Percentiles rank a stretch among this genome's conserved stretches.
These are phyloP conservation scores for Candida insectorum DNA, from an alignment of 805 yeast species.

Conservation along the genomic window DNA sequence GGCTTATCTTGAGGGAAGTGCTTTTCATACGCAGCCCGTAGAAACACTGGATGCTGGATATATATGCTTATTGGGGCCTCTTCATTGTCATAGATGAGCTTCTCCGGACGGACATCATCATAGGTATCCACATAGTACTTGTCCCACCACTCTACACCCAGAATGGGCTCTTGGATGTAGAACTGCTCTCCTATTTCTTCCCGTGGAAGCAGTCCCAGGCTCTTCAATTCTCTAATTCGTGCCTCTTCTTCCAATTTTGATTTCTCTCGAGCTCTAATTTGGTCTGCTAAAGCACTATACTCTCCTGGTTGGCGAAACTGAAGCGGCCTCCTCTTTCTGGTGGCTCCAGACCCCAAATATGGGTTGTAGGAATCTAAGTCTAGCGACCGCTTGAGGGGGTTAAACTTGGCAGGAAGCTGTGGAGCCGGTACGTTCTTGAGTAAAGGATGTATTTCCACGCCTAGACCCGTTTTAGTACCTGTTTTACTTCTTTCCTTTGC, in stretches of 20 bases:
- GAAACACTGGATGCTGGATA: constrained; percentile 78
- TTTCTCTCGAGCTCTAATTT: constrained; percentile 50
- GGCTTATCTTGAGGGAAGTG: constrained; percentile 40
- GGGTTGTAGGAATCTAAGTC: constrained; percentile 35
- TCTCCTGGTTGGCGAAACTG: constrained; percentile 63
- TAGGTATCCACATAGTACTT: constrained; percentile 45
- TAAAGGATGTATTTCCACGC: constrained; percentile 37
- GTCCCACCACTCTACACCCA: constrained; percentile 91
- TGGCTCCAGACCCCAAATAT: constrained; percentile 18
- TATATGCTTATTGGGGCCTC: constrained; percentile 58
- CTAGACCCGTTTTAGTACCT: constrained; percentile 23
- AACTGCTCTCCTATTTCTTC: constrained; percentile 52
- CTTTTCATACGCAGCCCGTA: constrained; percentile 56
- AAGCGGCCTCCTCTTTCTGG: constrained; percentile 32
- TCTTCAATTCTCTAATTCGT: constrained; percentile 24
- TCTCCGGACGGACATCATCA: constrained; percentile 21
- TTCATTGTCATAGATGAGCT: constrained; percentile 33
- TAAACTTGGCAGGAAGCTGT: constrained; percentile 21
- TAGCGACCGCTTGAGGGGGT: constrained; percentile 30
- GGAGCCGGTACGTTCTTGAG: constrained; percentile 24
- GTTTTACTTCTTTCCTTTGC: no score
- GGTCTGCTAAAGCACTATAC: constrained; percentile 52
- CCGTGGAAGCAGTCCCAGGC: constrained; percentile 51
- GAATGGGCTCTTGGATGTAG: constrained; percentile 51
- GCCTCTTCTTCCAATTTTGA: constrained; percentile 28